Conservation (phyloP, 305 asterid species). For the Fraxinus sp. region DNA sequence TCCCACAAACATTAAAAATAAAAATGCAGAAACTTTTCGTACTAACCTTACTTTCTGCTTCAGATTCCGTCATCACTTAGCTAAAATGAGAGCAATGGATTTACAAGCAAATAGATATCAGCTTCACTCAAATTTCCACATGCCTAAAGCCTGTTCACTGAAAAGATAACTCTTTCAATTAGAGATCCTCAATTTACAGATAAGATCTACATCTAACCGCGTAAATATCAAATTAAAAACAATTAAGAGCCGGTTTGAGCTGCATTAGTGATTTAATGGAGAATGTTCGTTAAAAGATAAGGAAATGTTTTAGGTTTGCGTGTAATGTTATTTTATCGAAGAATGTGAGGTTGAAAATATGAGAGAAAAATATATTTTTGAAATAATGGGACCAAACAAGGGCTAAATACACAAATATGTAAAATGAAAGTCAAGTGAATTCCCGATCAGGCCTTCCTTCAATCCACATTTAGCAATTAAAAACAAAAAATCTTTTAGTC, state of each 20-base stretch:
- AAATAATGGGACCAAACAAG: too few species aligned
- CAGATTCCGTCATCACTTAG: conserved; percentile 64
- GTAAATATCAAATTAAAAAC: neutral
- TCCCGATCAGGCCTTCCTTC: conserved; percentile 14
- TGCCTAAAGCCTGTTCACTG: conserved; percentile 32
- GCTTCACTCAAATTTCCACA: conserved; percentile 46
- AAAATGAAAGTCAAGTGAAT: conserved; percentile 3
- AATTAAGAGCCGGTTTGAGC: neutral
- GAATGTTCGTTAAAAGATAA: too few species aligned
- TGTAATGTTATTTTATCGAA: too few species aligned
- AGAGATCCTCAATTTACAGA: conserved; percentile 23
- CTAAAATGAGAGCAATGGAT: conserved; percentile 28
- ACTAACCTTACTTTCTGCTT: conserved; percentile 75
- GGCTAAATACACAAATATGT: neutral
- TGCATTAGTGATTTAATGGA: too few species aligned
- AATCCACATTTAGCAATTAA: conserved; percentile 13
- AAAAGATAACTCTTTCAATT: neutral
- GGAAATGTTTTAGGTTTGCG: too few species aligned
- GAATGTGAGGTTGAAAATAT: too few species aligned
- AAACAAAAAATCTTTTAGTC: neutral
- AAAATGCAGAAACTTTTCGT: neutral
- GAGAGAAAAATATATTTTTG: too few species aligned
- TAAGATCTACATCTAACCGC: conserved; percentile 36
- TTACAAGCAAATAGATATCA: conserved; percentile 26
- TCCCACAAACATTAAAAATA: conserved; percentile 2